Base-by-base conservation (phyloP, 116 monocot genomes). In the Iris pallida region DNA sequence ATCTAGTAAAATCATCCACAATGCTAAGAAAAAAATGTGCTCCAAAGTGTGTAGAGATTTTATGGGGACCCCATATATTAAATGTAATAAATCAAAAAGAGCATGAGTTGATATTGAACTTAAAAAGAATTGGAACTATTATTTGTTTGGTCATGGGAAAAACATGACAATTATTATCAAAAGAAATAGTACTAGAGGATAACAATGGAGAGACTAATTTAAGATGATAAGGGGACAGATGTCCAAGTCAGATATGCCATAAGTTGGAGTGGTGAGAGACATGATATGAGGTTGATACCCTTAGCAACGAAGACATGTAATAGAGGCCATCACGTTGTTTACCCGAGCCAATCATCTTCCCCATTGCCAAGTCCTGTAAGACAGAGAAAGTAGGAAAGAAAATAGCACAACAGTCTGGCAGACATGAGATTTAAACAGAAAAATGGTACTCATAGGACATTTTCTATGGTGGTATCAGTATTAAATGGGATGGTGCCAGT, bases 381-480 rank as follows among this genome's bases (percentile, higher is more conserved):
- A 71, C 71, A 77, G 64, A 77, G 53, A 71, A 68, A 5, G 55
- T 64, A 8, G 77, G 71, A 65, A 64, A 71, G n/a, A 77, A 71
- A 47, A 46, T 61, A 3, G 46, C 69, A 4, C 9, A 14, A 54
- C 51, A 76, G 41, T 76, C 54, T 64, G 10, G 62, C 13, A 10
- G 64, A 77, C 5, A 72, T 15, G 16, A 72, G 42, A 63, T 72
- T 72, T 8, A 49, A 62, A 1, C 48, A 10, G 20, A 71, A 71
- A 56, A 12, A 53, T 2, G 77, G 71, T 4, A 65, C 64, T 71
- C 30, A 65, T 16, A 77, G 42, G 40, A 71, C 57, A 64, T 52
- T 42, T 20, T 64, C 54, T 4, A 77, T 12, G 16, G 18, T 9
- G 2, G 57, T 3, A 54, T 57, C 12, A 7, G 19, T 10, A 14